These are phyloP conservation scores for Melampsora abietis-canadensis DNA, from an alignment of 1,284 basidiomycete species.

Conservation along the genomic window DNA sequence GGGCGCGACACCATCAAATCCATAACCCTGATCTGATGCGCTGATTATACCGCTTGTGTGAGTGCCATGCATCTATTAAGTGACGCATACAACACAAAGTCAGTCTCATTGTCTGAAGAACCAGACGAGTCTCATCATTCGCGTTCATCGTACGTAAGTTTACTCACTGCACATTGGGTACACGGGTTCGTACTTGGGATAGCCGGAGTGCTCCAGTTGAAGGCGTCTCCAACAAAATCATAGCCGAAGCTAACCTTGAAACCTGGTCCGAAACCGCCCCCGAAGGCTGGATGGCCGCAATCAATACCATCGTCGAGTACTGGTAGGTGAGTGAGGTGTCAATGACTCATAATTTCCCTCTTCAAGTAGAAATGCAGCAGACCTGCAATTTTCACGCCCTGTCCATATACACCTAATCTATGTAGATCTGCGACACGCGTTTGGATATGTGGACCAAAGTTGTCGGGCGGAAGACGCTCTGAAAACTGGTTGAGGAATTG, in stretches of 20 bases:
- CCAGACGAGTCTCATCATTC: neutral
- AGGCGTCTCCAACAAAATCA: slow-evolving; percentile 56
- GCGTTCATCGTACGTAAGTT: no score
- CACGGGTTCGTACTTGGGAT: slow-evolving; percentile 6
- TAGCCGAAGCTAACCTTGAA: slow-evolving; percentile 63
- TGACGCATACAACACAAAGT: no score
- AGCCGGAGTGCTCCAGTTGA: neutral
- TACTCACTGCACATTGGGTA: slow-evolving; percentile 10
- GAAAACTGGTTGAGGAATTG: slow-evolving; percentile 9
- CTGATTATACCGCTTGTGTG: neutral
- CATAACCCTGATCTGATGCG: neutral
- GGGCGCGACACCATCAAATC: neutral
- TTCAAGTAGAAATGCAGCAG: no score
- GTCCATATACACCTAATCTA: slow-evolving; percentile 3
- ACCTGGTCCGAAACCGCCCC: slow-evolving; percentile 63
- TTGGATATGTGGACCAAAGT: slow-evolving; percentile 59
- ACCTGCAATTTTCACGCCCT: slow-evolving; percentile 19
- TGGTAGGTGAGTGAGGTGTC: neutral
- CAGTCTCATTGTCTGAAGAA: neutral
- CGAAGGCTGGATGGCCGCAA: slow-evolving; percentile 65
- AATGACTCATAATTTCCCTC: neutral
- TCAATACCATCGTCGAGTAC: slow-evolving; percentile 55
- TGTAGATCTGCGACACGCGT: slow-evolving; percentile 58
- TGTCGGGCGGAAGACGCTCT: slow-evolving; percentile 51
- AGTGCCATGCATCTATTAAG: neutral